Conservation (phyloP, 2,329 filamentous ascomycete species). For the Cladosporium austrohemisphaericum region DNA sequence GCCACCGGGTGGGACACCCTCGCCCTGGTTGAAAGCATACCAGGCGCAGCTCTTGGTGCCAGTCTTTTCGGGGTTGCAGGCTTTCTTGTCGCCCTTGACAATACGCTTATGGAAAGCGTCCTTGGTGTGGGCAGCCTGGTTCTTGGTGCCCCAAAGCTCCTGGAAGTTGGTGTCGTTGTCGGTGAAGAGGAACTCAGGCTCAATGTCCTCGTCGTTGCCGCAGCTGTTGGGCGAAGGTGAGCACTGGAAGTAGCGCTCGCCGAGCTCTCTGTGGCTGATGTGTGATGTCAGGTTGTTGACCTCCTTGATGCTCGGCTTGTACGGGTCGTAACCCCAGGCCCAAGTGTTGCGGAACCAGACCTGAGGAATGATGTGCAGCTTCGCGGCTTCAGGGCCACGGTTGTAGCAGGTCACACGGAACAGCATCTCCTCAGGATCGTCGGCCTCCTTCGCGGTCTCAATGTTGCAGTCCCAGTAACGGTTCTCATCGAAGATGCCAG, state of each 20-base stretch:
- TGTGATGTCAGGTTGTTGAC: conserved; percentile 65
- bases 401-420: conserved; percentile 98
- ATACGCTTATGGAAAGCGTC: conserved; percentile 91
- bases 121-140: conserved; percentile 82
- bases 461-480: conserved; percentile 97
- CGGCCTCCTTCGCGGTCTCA: conserved; percentile 89
- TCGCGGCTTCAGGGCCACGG: conserved; percentile 82
- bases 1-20: conserved; percentile 82
- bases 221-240: conserved; percentile 88
- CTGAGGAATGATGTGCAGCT: conserved; percentile 88
- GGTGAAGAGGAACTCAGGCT: conserved; percentile 83
- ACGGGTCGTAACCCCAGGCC: conserved; percentile 85
- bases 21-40: conserved; percentile 86
- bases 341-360: conserved; percentile 98
- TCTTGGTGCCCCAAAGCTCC: conserved; percentile 70
- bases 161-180: conserved; percentile 93
- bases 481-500: conserved; percentile 80
- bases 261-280: conserved; percentile 75
- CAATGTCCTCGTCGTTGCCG: conserved; percentile 72
- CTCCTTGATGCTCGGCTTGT: conserved; percentile 74
- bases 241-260: conserved; percentile 76
- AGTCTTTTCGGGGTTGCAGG: conserved; percentile 72
- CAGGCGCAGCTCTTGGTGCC: conserved; percentile 90
- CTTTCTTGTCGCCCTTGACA: conserved; percentile 73
- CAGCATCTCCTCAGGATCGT: conserved; percentile 84